phyloP scores from a whole-genome alignment of 495 filamentous ascomycete species.

The Acidiella bohemica region DNA sequence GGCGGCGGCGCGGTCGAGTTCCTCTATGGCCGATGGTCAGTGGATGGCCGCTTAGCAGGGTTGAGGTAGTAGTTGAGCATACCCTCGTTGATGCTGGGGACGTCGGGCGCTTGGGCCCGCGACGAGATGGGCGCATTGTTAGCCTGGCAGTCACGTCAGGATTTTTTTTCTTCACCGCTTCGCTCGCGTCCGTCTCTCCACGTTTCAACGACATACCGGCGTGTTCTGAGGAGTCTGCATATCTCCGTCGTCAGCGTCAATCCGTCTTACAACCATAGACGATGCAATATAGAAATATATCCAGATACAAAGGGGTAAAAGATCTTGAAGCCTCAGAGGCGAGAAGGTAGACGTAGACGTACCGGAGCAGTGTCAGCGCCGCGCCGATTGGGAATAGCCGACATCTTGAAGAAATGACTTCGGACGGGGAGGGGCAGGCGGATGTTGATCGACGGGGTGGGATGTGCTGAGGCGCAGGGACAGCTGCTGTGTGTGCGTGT shows the following conservation, averaged over 20 bases:
- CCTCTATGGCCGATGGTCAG: constrained; percentile 44
- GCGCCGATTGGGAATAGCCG: constrained; percentile 9
- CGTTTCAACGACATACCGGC: not conserved
- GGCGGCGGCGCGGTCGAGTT: constrained; percentile 71
- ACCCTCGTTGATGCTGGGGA: constrained; percentile 98
- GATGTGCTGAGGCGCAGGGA: too few relatives aligned
- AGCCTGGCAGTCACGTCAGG: constrained; percentile 73
- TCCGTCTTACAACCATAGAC: not conserved
- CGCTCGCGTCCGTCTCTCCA: too few relatives aligned
- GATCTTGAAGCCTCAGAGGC: too few relatives aligned
- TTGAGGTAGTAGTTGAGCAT: constrained; percentile 19
- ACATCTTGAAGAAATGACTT: not conserved
- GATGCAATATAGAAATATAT: not conserved
- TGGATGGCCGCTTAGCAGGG: too few relatives aligned
- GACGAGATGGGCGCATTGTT: constrained; percentile 95
- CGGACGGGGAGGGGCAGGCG: too few relatives aligned
- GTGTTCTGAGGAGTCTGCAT: constrained; percentile 19
- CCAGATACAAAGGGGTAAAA: too few relatives aligned
- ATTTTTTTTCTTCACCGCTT: not conserved
- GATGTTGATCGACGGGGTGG: constrained; percentile 1
- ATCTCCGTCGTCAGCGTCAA: not conserved
- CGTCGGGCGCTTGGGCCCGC: constrained; percentile 86
- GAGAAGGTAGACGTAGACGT: too few relatives aligned
- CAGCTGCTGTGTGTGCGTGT: too few relatives aligned
- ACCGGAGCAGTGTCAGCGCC: constrained; percentile 8